phyloP scores from a whole-genome alignment of 176 grass and related monocot genomes.

The Themeda triandra region DNA sequence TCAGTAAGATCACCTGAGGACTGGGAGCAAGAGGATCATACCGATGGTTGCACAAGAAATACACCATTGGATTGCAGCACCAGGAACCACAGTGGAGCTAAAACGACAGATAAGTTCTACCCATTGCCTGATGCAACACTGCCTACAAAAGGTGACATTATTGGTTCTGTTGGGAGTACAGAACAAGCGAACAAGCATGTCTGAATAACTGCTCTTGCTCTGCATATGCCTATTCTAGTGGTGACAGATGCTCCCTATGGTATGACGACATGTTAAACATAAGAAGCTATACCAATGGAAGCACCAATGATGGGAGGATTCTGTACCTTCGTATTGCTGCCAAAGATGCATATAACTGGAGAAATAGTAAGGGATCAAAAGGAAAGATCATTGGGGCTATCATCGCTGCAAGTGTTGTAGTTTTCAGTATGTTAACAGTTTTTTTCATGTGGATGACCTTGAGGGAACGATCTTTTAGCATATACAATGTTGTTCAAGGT shows the following conservation, averaged over 20 bases:
- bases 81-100: slow-evolving; percentile 6
- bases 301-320: background rate
- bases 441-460: slow-evolving; percentile 5
- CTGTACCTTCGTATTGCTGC: slow-evolving; percentile 50
- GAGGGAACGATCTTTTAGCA: background rate
- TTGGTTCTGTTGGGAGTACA: background rate
- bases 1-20: slow-evolving; percentile 6
- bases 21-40: slow-evolving; percentile 42
- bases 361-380: slow-evolving; percentile 14
- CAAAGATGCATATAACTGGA: slow-evolving; percentile 19
- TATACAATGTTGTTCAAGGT: background rate
- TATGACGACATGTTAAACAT: slow-evolving; percentile 41
- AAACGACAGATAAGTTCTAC: slow-evolving; percentile 43
- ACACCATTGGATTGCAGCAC: slow-evolving; percentile 43
- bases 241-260: slow-evolving; percentile 16
- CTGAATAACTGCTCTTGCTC: slow-evolving; percentile 6
- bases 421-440: background rate
- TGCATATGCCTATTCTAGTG: slow-evolving; percentile 16
- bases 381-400: background rate
- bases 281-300: slow-evolving; percentile 21
- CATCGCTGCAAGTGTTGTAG: background rate
- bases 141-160: slow-evolving; percentile 18
- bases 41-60: slow-evolving; percentile 46
- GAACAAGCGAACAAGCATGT: background rate
- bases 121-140: slow-evolving; percentile 25